A percentile compares a stretch with the other conserved stretches of the same genome.
These are phyloP conservation scores for Solanum appendiculatum DNA, from an alignment of 257 asterid species.

Conservation along the genomic window DNA sequence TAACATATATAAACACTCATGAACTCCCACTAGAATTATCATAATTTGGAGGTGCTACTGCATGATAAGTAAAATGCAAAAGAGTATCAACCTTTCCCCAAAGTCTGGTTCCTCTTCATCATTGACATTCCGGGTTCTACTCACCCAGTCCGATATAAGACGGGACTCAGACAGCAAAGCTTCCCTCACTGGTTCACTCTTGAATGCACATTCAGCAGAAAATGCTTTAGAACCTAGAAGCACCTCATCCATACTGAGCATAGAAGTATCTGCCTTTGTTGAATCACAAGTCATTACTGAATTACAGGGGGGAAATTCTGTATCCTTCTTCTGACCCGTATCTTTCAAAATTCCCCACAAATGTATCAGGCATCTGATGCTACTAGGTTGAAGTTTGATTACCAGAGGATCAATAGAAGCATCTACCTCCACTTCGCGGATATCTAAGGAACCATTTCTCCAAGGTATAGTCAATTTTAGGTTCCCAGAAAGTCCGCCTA, in stretches of 20 bases:
- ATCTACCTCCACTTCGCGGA: slow-evolving; percentile 78
- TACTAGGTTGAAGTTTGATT: slow-evolving; percentile 63
- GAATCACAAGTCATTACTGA: slow-evolving; percentile 26
- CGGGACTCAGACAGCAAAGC: slow-evolving; percentile 67
- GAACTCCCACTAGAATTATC: neutral
- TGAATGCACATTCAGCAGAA: slow-evolving; percentile 18
- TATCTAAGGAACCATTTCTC: slow-evolving; percentile 88
- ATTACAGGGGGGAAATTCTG: slow-evolving; percentile 8
- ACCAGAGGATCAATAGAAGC: slow-evolving; percentile 70
- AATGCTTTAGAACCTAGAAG: slow-evolving; percentile 22
- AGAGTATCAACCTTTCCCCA: slow-evolving; percentile 74
- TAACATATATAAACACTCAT: neutral
- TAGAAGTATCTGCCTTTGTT: slow-evolving; percentile 27
- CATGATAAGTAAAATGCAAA: neutral
- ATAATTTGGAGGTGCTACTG: neutral
- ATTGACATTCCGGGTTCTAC: slow-evolving; percentile 34
- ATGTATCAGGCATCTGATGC: slow-evolving; percentile 47
- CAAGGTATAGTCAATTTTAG: slow-evolving; percentile 80
- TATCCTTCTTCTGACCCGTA: slow-evolving; percentile 20
- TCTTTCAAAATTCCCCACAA: slow-evolving; percentile 57
- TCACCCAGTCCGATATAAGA: slow-evolving; percentile 90
- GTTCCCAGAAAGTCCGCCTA: slow-evolving; percentile 79
- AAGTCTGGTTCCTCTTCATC: slow-evolving; percentile 72
- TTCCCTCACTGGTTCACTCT: slow-evolving; percentile 39
- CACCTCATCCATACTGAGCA: slow-evolving; percentile 31